phyloP scores from a whole-genome alignment of 176 grass and related monocot genomes.

The Oryza longistaminata region DNA sequence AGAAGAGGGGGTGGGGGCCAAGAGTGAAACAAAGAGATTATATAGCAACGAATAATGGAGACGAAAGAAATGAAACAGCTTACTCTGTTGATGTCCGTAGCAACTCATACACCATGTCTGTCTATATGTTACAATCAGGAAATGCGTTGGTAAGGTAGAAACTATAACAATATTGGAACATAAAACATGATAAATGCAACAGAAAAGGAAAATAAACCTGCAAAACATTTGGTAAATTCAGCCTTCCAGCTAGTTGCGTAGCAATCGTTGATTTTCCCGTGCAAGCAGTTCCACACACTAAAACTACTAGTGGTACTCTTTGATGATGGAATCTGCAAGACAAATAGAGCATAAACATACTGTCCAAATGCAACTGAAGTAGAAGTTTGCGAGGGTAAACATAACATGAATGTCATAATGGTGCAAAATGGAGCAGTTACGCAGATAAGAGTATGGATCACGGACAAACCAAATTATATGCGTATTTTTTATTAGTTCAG shows the following conservation, averaged over 20 bases:
- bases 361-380: neutral
- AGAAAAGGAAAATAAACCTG: conserved; percentile 57
- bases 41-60: neutral
- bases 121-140: conserved; percentile 61
- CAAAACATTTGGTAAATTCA: conserved; percentile 95
- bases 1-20: neutral
- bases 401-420: neutral
- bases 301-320: conserved; percentile 90
- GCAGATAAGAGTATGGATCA: neutral
- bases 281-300: conserved; percentile 97
- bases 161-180: neutral
- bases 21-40: neutral
- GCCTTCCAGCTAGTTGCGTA: conserved; percentile 93
- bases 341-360: conserved; percentile 21
- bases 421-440: neutral
- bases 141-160: conserved; percentile 13
- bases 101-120: conserved; percentile 98
- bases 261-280: conserved; percentile 98
- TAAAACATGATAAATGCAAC: conserved; percentile 16
- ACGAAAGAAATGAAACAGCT: conserved; percentile 32
- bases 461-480: neutral
- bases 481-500: neutral
- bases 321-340: conserved; percentile 90
- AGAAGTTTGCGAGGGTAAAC: neutral
- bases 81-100: conserved; percentile 91